Base-by-base conservation (phyloP, 2,329 filamentous ascomycete species). In the Gaeumannomyces sp. region DNA sequence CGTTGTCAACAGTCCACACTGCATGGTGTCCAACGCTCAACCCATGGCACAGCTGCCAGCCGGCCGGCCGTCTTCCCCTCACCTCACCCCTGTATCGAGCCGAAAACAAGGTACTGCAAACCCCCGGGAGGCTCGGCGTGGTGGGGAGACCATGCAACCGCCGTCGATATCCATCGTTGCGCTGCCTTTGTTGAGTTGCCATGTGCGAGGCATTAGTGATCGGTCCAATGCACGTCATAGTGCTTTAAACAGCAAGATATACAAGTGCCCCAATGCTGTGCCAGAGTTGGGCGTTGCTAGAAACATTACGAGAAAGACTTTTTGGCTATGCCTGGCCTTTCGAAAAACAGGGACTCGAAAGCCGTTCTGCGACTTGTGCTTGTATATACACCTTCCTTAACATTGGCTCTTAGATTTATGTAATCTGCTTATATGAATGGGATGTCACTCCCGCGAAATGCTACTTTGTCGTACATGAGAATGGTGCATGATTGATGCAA, bases 401-500 rank as follows among this genome's bases (percentile, higher is more conserved):
- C 4, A 4, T 61, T 31, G 27, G 13, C 19, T 7, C 28, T 14
- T 28, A 14, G 28, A 33, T 27, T 19, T 13, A 6, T 28, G 38
- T 45, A 38, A 27, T 27, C 16, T n/a, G 10, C 22, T 22, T n/a
- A 10, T 22, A n/a, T 53, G 19, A 38, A 2, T 8, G 22, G 60
- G 19, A 61, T 61, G 53, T 45, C 38, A 35, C 38, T 61, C 38
- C 45, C 25, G 27, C 50, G 38, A 53, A 50, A 61, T 61, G 38
- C 33, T 45, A 53, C 25, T 4, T 50, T 61, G 60, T 61, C 50
- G 60, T 61, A 61, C 60, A 64, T 59, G 31, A 6, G 29, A 58
- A 64, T 64, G 35, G 58, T 64, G 29, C 62, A 64, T 63, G 29
- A 45, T 22, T 45, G 38, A 45, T 45, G 60, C 28, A 61, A 50